Evolutionary conservation across 805 yeast genomes (phyloP).

Genomic region (Lipomyces lipofer): DNA sequence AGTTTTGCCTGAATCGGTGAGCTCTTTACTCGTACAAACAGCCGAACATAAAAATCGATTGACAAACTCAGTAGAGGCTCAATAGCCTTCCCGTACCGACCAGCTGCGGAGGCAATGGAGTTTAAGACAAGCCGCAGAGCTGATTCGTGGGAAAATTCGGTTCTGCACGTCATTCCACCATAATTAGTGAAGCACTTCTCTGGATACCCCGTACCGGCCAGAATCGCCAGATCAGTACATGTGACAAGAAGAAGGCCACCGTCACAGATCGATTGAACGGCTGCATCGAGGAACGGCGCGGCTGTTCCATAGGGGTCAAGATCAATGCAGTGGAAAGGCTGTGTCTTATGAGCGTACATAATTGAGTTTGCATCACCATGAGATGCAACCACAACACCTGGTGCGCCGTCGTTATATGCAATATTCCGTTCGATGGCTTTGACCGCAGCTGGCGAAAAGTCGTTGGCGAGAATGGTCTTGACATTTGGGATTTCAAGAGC

Average conservation of each 20-base stretch:
- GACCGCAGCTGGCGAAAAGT: slow-evolving; percentile 82
- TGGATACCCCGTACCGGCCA: slow-evolving; percentile 95
- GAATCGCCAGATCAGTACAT: slow-evolving; percentile 92
- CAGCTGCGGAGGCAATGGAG: slow-evolving; percentile 78
- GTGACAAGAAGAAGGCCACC: slow-evolving; percentile 87
- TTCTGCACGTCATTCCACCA: slow-evolving; percentile 81
- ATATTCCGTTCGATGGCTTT: slow-evolving; percentile 72
- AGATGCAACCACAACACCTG: slow-evolving; percentile 59
- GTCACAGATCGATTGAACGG: slow-evolving; percentile 77
- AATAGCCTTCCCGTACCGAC: slow-evolving; percentile 80
- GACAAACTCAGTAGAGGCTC: slow-evolving; percentile 85
- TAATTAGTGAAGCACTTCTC: slow-evolving; percentile 94
- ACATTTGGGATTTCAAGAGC: slow-evolving; percentile 86
- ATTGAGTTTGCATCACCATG: slow-evolving; percentile 88
- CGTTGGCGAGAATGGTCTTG: slow-evolving; percentile 80
- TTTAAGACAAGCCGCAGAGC: slow-evolving; percentile 83
- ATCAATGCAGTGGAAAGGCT: slow-evolving; percentile 77
- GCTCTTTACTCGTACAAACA: slow-evolving; percentile 74
- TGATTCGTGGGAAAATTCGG: slow-evolving; percentile 90
- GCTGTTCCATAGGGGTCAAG: slow-evolving; percentile 98
- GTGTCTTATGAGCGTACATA: slow-evolving; percentile 53
- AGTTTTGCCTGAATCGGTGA: slow-evolving; percentile 82
- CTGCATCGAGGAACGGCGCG: slow-evolving; percentile 91
- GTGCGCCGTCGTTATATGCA: slow-evolving; percentile 57
- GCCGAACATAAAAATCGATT: slow-evolving; percentile 89